Evolutionary conservation across 2,329 filamentous ascomycete species (phyloP), one percentile per base, ranked within the genome.

Genomic region (Colletotrichum limetticola): DNA sequence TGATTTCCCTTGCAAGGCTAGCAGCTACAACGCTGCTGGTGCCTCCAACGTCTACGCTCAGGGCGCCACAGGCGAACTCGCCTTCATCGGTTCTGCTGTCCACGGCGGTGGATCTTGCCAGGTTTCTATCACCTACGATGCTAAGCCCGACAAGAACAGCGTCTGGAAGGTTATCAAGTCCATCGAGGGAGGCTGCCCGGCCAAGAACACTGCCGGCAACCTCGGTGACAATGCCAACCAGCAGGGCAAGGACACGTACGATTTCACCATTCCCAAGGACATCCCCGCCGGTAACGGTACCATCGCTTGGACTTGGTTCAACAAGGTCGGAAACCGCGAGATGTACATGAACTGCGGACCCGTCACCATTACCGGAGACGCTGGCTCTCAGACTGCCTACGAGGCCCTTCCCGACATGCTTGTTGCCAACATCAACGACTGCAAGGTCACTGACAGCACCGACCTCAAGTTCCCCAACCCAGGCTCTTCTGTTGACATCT

Each of bases 311-410:
- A 95, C 95, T 0, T 98, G 97, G 97, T 91, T 97, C 83, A 98
- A 98, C 86, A 93, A 93, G 72, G 79, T 97, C 11, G 97, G 97
- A 3, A 98, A 98, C 85, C 92, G 95, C 1, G 97, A 98, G 81
- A 95, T 98, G 88, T 98, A 98, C 88, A 97, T 98, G 95, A 97
- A 98, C 88, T 99, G 96, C 77, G 94, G 93, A 0, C 91, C 94
- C 0, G 82, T 97, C 60, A 88, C 86, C 0, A 87, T 98, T 28
- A 90, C 89, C n/a, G n/a, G n/a, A n/a, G n/a, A n/a, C n/a, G n/a
- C n/a, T 0, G 89, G 89, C 65, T 81, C 82, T 56, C 78, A 90
- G 68, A 82, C 85, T 1, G 89, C 89, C 75, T 89, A 92, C 74
- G 80, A 89, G 52, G 81, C 83, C 0, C 91, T 97, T 14, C 94